A percentile compares a stretch with the other conserved stretches of the same genome.
phyloP scores from a whole-genome alignment of 306 rosid species.

The Ormosia emarginata region DNA sequence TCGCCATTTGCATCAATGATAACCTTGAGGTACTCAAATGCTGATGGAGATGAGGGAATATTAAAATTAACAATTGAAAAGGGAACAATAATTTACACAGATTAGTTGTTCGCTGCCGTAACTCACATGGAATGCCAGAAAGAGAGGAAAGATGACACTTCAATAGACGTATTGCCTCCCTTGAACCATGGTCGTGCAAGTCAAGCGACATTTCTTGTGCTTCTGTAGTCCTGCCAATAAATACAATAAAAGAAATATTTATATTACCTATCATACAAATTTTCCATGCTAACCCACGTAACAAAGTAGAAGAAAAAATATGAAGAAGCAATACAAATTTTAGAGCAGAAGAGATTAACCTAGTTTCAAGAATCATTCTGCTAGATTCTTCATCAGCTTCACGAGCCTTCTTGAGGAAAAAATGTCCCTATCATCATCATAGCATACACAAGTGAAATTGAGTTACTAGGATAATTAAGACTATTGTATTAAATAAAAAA shows the following conservation, averaged over 20 bases:
- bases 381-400: conserved; percentile 78
- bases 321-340: background rate
- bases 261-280: background rate
- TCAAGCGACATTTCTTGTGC: conserved; percentile 54
- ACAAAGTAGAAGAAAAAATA: background rate
- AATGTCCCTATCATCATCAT: conserved; percentile 54
- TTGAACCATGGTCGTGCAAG: conserved; percentile 52
- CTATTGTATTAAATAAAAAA: background rate
- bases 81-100: background rate
- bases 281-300: background rate
- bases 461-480: background rate
- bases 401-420: conserved; percentile 47
- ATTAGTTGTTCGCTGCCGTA: background rate
- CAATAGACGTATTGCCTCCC: conserved; percentile 53
- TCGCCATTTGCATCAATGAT: conserved; percentile 48
- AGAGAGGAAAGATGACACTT: conserved; percentile 67
- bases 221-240: conserved; percentile 43
- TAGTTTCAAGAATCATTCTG: conserved; percentile 56
- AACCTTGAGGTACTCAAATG: conserved; percentile 66
- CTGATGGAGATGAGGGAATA: conserved; percentile 37
- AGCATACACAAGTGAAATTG: conserved; percentile 9
- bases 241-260: conserved; percentile 6
- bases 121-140: conserved; percentile 67
- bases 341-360: conserved; percentile 36
- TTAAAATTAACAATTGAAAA: background rate